Evolutionary conservation across 345 rosid genomes (phyloP).

Genomic region (Lepidium africanum): DNA sequence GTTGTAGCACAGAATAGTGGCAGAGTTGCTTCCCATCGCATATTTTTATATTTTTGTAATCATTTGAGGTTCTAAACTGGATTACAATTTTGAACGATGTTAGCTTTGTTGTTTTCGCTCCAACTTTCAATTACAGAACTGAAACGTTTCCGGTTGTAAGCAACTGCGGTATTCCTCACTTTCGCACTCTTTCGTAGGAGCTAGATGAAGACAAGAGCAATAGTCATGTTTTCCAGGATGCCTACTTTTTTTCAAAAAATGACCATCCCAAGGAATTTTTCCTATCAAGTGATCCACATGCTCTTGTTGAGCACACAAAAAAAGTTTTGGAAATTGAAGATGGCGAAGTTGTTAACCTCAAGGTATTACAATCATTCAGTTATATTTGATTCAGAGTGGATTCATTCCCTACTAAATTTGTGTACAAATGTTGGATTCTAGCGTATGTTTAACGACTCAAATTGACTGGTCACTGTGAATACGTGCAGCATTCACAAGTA

Average conservation of each 20-base stretch:
- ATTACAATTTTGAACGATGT: not conserved
- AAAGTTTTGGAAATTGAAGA: slow-evolving; percentile 88
- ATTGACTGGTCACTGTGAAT: not conserved
- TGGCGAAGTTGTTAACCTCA: slow-evolving; percentile 77
- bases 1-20: not conserved
- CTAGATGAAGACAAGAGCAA: slow-evolving; percentile 35
- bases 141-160: not conserved
- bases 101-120: not conserved
- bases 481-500: not conserved
- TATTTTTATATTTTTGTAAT: too few species aligned
- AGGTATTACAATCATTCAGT: slow-evolving; percentile 36
- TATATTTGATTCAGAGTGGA: not conserved
- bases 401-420: not conserved
- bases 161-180: not conserved
- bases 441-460: not conserved
- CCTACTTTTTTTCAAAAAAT: slow-evolving; percentile 50
- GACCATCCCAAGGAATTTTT: slow-evolving; percentile 75
- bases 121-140: not conserved
- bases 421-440: not conserved
- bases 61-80: not conserved
- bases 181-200: slow-evolving; percentile 40
- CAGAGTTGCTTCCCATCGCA: not conserved
- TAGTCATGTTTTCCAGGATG: slow-evolving; percentile 56
- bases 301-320: slow-evolving; percentile 89
- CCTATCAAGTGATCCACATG: slow-evolving; percentile 80